Evolutionary conservation across 768 basidiomycete genomes (phyloP), one percentile per base, ranked within the genome.

Genomic region (Chlorophyllum brunneum): DNA sequence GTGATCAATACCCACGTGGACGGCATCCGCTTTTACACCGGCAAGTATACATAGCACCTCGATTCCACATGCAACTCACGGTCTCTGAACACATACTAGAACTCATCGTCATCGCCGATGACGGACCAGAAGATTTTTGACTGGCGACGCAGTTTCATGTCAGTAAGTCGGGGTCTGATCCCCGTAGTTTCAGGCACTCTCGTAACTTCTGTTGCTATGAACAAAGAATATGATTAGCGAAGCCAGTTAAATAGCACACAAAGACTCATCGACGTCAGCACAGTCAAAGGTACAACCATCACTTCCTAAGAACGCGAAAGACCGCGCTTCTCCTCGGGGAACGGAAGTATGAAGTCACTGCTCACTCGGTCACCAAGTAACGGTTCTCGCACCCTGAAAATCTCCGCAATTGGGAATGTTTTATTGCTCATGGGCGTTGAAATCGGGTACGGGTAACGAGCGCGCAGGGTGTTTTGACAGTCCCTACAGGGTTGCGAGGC

Each of bases 11-110:
- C 64, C 0, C 65, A 67, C 34, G 56, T 67, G 22, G 64, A 65
- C 20, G 61, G 61, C 2, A 63, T 67, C 18, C 63, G 61, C 18
- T 67, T 67, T 39, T 67, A 65, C 24, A 67, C 65, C 4, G 65
- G 65, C 61, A 27, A 16, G 61, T 40, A 20, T 10, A 48, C 5
- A 8, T 8, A 18, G 13, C 9, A 26, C 7, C 8, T 9, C 9
- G 5, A 3, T 27, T 27, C 22, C 23, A 15, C 48, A 18, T 8
- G 18, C 9, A 29, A 16, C 34, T 52, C 16, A 34, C 13, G 18
- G 29, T 27, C 15, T 27, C 29, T 27, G n/a, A n/a, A n/a, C 4
- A 18, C 10, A 7, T 16, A 4, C 26, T 22, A 52, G 53, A 54
- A 26, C 53, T 54, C 24, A 48, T 54, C 15, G 13, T 54, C 13